phyloP scores from a whole-genome alignment of 306 rosid species.

The Trifolium fragiferum region DNA sequence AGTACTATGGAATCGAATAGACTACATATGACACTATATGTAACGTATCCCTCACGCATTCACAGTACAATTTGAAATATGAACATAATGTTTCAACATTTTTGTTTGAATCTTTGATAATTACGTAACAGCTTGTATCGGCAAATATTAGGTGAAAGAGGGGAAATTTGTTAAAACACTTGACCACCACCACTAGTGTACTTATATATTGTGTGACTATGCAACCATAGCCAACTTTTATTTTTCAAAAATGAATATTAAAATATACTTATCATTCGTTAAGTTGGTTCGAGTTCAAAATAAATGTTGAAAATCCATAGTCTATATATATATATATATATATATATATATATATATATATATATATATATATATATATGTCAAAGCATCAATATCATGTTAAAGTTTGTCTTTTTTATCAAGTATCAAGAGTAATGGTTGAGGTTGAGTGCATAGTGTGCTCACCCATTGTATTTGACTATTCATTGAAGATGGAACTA shows the following conservation, averaged over 20 bases:
- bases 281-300: not conserved
- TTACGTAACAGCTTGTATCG: not conserved
- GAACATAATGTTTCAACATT: not conserved
- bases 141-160: not conserved
- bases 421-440: not conserved
- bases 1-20: not conserved
- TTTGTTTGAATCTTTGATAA: not conserved
- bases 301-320: not conserved
- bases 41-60: not conserved
- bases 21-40: not conserved
- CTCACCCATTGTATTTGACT: slow-evolving; percentile 1
- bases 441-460: not conserved
- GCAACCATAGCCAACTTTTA: not conserved
- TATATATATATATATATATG: not conserved
- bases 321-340: too few species aligned
- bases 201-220: not conserved
- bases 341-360: too few species aligned
- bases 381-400: not conserved
- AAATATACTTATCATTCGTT: not conserved
- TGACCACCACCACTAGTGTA: not conserved
- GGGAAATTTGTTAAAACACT: not conserved
- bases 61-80: not conserved
- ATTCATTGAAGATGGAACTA: not conserved
- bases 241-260: not conserved
- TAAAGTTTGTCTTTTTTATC: not conserved